Percentiles rank a stretch among this genome's conserved stretches.
phyloP scores from a whole-genome alignment of 768 basidiomycete genomes.

The Sistotremastrum suecicum region DNA sequence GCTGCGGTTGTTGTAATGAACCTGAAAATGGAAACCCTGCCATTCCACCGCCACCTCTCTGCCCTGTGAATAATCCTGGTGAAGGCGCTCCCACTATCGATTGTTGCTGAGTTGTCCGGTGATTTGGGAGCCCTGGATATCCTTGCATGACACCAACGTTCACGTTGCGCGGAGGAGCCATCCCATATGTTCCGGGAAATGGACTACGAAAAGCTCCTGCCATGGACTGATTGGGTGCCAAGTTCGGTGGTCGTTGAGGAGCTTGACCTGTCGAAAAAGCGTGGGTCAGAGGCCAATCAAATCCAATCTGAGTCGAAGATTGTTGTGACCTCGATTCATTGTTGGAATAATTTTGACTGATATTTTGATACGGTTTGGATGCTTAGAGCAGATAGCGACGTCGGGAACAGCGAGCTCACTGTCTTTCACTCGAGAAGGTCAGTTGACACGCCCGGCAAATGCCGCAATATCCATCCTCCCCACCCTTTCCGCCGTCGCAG shows the following conservation, averaged over 20 bases:
- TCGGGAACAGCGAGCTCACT: too few relatives aligned
- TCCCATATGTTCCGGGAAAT: slow-evolving; percentile 33
- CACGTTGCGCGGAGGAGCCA: slow-evolving; percentile 43
- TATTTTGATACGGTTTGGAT: too few relatives aligned
- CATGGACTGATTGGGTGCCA: slow-evolving; percentile 49
- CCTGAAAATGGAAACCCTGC: slow-evolving; percentile 1
- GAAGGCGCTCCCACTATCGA: slow-evolving; percentile 41
- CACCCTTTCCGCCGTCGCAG: too few relatives aligned
- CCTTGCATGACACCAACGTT: slow-evolving; percentile 28
- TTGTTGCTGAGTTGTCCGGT: slow-evolving; percentile 39
- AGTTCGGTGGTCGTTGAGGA: slow-evolving; percentile 66
- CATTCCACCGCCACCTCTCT: slow-evolving; percentile 4
- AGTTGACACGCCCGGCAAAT: too few relatives aligned
- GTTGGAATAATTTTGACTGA: too few relatives aligned
- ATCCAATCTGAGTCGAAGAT: too few relatives aligned
- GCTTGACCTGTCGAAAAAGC: slow-evolving; percentile 44
- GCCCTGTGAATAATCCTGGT: slow-evolving; percentile 37
- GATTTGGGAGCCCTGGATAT: slow-evolving; percentile 45
- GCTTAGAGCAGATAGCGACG: too few relatives aligned
- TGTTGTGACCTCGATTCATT: background rate
- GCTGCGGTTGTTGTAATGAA: too few relatives aligned
- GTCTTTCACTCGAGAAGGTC: too few relatives aligned
- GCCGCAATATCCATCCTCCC: too few relatives aligned
- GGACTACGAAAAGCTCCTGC: slow-evolving; percentile 48
- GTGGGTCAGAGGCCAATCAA: too few relatives aligned